These are phyloP conservation scores for Marchantia paleacea DNA, from an alignment of 225 moss, liverwort and hornwort genomes.

Conservation along the genomic window DNA sequence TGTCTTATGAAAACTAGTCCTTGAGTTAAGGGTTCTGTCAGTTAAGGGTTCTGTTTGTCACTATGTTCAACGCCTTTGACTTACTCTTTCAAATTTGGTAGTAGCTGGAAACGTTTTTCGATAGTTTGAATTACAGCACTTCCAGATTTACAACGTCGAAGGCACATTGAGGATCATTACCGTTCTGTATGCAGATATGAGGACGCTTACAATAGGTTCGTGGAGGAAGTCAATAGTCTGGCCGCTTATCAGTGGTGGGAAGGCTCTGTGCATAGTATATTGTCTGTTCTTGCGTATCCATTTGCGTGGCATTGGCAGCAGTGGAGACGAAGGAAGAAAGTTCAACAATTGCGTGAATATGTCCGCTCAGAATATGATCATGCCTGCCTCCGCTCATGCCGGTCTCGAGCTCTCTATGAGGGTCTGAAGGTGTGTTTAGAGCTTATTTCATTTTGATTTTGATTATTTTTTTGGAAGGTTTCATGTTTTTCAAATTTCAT, in stretches of 20 bases:
- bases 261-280: slow-evolving; percentile 94
- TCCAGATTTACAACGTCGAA: background rate
- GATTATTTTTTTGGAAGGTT: background rate
- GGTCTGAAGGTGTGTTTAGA: slow-evolving; percentile 73
- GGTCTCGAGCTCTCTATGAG: slow-evolving; percentile 95
- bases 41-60: background rate
- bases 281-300: slow-evolving; percentile 84
- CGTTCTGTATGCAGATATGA: slow-evolving; percentile 65
- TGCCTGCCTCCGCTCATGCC: slow-evolving; percentile 96
- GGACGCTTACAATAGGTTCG: slow-evolving; percentile 96
- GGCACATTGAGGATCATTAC: background rate
- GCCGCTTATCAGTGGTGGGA: slow-evolving; percentile 99
- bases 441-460: background rate
- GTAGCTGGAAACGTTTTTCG: background rate
- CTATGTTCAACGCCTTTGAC: background rate
- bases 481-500: background rate
- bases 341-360: slow-evolving; percentile 87
- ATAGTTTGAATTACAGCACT: background rate
- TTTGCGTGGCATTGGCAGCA: slow-evolving; percentile 98
- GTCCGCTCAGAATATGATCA: slow-evolving; percentile 98
- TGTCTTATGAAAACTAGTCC: background rate
- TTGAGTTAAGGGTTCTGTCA: no score
- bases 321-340: slow-evolving; percentile 92
- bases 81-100: background rate
- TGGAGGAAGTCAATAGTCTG: slow-evolving; percentile 80